Evolutionary conservation across 495 filamentous ascomycete species (phyloP).

Genomic region (Pyronema domesticum): DNA sequence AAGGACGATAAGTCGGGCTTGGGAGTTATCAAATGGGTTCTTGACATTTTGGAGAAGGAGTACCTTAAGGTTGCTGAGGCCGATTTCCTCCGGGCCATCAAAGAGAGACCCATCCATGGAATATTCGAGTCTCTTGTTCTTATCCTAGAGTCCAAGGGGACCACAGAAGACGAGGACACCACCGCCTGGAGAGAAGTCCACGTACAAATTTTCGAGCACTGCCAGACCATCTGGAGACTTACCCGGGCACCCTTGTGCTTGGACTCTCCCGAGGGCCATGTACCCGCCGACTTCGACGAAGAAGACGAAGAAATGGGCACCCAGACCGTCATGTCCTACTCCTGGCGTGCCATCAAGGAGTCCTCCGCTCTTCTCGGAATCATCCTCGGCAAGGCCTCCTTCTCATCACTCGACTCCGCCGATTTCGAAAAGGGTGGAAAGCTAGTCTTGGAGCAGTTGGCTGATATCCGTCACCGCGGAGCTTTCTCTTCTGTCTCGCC

Average conservation of each 20-base stretch:
- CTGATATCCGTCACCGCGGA: constrained; percentile 70
- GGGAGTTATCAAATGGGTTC: constrained; percentile 8
- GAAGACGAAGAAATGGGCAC: constrained; percentile 48
- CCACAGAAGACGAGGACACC: constrained; percentile 27
- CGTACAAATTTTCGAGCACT: constrained; percentile 36
- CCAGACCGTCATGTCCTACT: constrained; percentile 80
- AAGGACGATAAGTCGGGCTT: neutral
- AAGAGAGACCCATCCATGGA: constrained; percentile 19
- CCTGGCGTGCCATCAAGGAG: constrained; percentile 81
- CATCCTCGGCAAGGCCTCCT: constrained; percentile 31
- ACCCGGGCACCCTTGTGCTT: constrained; percentile 65
- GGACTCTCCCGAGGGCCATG: constrained; percentile 78
- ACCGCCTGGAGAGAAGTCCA: constrained; percentile 34
- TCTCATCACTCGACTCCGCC: constrained; percentile 26
- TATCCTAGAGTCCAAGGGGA: constrained; percentile 20
- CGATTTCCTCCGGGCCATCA: constrained; percentile 15
- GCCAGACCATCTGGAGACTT: constrained; percentile 50
- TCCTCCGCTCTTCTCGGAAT: constrained; percentile 45
- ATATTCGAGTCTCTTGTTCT: constrained; percentile 11
- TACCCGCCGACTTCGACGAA: constrained; percentile 53
- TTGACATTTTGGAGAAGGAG: constrained; percentile 11
- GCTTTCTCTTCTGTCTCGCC: constrained; percentile 86
- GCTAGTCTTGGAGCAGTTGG: constrained; percentile 61
- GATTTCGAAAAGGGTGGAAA: constrained; percentile 43
- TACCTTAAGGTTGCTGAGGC: constrained; percentile 9